phyloP scores from a whole-genome alignment of 1,284 basidiomycete species.

The Mycosarcoma maydis region DNA sequence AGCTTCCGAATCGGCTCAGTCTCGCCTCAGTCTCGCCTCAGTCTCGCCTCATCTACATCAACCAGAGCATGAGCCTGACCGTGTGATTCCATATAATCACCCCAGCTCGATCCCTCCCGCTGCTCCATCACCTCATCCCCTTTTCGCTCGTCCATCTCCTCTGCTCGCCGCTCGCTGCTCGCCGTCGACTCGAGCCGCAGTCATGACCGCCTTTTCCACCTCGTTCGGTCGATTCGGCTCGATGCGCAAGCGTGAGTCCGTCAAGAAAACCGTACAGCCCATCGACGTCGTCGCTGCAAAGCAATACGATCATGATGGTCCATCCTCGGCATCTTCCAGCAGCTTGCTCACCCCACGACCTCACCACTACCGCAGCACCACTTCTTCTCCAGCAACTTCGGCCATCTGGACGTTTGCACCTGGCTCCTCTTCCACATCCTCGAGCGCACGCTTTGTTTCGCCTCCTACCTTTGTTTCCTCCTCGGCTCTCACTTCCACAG shows the following conservation, averaged over 20 bases:
- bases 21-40: too few relatives aligned
- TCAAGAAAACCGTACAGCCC: slow-evolving; percentile 25
- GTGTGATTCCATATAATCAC: too few relatives aligned
- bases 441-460: slow-evolving; percentile 24
- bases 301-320: slow-evolving; percentile 15
- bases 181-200: too few relatives aligned
- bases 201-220: slow-evolving; percentile 20
- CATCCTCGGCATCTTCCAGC: slow-evolving; percentile 25
- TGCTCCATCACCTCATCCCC: background rate
- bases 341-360: slow-evolving; percentile 26
- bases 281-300: slow-evolving; percentile 42
- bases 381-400: slow-evolving; percentile 20
- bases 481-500: too few relatives aligned
- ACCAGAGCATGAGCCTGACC: too few relatives aligned
- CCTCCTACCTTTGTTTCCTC: slow-evolving; percentile 34
- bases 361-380: slow-evolving; percentile 14
- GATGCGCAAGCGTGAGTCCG: slow-evolving; percentile 23
- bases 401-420: slow-evolving; percentile 11
- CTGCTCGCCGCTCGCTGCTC: too few relatives aligned
- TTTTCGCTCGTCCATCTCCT: background rate
- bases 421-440: background rate
- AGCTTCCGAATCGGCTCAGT: too few relatives aligned
- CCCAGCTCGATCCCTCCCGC: too few relatives aligned
- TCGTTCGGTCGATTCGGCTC: slow-evolving; percentile 17
- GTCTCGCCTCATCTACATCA: background rate